Percentiles rank a stretch among this genome's conserved stretches.
These are phyloP conservation scores for Penicillium antarcticum DNA, from an alignment of 495 filamentous ascomycete genomes.

Conservation along the genomic window DNA sequence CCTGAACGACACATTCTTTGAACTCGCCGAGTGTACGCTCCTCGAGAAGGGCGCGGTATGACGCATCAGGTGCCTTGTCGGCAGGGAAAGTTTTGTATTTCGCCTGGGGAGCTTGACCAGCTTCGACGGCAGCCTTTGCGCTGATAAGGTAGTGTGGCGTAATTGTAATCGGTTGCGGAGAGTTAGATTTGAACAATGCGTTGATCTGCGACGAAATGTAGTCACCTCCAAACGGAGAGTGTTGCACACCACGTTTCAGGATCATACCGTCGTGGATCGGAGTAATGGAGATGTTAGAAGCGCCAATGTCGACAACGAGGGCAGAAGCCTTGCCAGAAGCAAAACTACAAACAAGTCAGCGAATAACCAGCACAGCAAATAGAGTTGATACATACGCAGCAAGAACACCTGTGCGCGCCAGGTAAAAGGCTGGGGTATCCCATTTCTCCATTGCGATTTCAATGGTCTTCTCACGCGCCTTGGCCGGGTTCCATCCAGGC, in stretches of 20 bases:
- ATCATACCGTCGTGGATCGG: conserved; percentile 94
- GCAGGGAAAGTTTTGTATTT: conserved; percentile 63
- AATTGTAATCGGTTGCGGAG: conserved; percentile 74
- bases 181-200: conserved; percentile 64
- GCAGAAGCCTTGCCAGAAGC: conserved; percentile 88
- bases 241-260: conserved; percentile 80
- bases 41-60: conserved; percentile 80
- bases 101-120: conserved; percentile 72
- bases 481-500: conserved; percentile 84
- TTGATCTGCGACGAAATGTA: conserved; percentile 88
- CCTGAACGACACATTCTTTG: conserved; percentile 94
- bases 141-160: conserved; percentile 84
- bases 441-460: conserved; percentile 96
- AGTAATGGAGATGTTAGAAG: conserved; percentile 84
- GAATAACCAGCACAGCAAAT: neutral
- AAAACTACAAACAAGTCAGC: conserved; percentile 51
- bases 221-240: conserved; percentile 79
- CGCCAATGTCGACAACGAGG: conserved; percentile 88
- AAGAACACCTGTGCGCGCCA: conserved; percentile 66
- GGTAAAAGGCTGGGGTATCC: conserved; percentile 90
- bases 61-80: conserved; percentile 58
- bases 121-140: conserved; percentile 85
- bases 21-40: conserved; percentile 92
- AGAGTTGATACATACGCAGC: conserved; percentile 46
- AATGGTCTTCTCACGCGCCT: conserved; percentile 84